phyloP scores from a whole-genome alignment of 2,329 filamentous ascomycete species.

The Epichloe bromicola region DNA sequence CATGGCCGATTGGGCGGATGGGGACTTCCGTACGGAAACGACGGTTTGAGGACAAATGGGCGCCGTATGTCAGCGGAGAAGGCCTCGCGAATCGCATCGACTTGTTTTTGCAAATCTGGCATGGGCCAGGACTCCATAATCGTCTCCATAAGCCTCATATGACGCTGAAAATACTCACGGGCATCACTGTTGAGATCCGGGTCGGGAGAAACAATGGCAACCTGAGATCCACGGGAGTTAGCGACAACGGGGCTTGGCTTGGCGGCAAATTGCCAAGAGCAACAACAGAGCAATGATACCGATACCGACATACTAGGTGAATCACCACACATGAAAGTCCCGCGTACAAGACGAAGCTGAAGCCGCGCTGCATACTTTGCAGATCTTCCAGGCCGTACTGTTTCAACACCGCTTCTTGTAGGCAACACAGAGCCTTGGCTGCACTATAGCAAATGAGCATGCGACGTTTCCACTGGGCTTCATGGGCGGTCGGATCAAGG shows the following conservation, averaged over 20 bases:
- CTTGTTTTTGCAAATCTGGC: conserved; percentile 80
- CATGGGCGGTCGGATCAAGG: conserved; percentile 55
- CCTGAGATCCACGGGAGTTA: conserved; percentile 34
- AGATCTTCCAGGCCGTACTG: conserved; percentile 68
- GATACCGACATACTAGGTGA: conserved; percentile 61
- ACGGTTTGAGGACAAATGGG: conserved; percentile 78
- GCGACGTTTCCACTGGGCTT: conserved; percentile 74
- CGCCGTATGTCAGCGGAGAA: conserved; percentile 79
- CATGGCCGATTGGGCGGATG: conserved; percentile 49
- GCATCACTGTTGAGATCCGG: conserved; percentile 76
- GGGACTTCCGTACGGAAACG: conserved; percentile 77
- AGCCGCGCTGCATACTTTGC: conserved; percentile 83
- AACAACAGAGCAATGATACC: not conserved
- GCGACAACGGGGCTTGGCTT: not conserved
- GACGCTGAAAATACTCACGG: conserved; percentile 76
- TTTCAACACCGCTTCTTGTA: conserved; percentile 73
- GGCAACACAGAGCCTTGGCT: conserved; percentile 70
- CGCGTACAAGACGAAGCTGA: conserved; percentile 91
- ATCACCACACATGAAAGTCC: conserved; percentile 86
- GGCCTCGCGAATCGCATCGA: conserved; percentile 76
- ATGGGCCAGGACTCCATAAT: conserved; percentile 76
- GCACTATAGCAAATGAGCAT: conserved; percentile 78
- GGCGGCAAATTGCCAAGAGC: conserved; percentile 3
- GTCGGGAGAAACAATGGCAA: conserved; percentile 86
- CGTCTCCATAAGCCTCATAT: conserved; percentile 86